These are phyloP conservation scores for Ilex paraguariensis DNA, from an alignment of 305 asterid species.

Conservation along the genomic window DNA sequence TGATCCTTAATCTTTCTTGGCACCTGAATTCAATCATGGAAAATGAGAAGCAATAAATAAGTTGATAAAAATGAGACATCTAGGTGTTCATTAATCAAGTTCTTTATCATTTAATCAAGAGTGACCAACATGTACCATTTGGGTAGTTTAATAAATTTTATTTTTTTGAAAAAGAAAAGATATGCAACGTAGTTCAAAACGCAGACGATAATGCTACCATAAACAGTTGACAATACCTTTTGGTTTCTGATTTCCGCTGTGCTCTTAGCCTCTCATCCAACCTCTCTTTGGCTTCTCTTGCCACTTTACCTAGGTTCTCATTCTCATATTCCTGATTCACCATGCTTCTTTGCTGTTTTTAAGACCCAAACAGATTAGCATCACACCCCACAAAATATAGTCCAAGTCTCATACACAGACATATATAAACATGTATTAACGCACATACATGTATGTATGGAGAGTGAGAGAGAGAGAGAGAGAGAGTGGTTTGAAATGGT, in stretches of 20 bases:
- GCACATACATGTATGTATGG: not conserved
- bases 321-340: slow-evolving; percentile 26
- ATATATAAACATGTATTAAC: not conserved
- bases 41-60: not conserved
- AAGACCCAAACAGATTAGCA: not conserved
- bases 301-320: slow-evolving; percentile 50
- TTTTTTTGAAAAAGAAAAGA: not conserved
- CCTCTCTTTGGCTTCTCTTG: slow-evolving; percentile 71
- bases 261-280: slow-evolving; percentile 50
- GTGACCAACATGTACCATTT: too few relatives aligned
- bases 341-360: slow-evolving; percentile 29
- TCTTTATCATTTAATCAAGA: too few relatives aligned
- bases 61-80: not conserved
- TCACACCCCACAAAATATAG: too few relatives aligned
- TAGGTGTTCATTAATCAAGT: too few relatives aligned
- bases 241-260: slow-evolving; percentile 38
- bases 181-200: too few relatives aligned
- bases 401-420: too few relatives aligned
- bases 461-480: not conserved
- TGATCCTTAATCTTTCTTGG: slow-evolving; percentile 11
- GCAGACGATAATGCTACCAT: not conserved
- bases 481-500: not conserved
- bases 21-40: slow-evolving; percentile 8
- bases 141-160: not conserved
- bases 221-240: slow-evolving; percentile 24